phyloP scores from a whole-genome alignment of 768 basidiomycete species.

The Suillus tomentosus region DNA sequence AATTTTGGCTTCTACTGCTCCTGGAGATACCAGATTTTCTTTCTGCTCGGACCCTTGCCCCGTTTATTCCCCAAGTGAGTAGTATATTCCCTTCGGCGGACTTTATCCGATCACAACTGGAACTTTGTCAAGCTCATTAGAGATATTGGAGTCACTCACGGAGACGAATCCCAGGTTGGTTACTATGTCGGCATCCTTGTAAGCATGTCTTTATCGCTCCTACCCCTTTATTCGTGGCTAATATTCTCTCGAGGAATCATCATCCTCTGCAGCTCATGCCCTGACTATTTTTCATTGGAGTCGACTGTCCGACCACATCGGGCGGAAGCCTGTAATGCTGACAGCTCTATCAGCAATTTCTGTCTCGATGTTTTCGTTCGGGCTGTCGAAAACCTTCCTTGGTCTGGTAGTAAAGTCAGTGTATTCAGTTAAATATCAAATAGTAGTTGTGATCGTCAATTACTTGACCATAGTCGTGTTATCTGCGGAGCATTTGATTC shows the following conservation, averaged over 20 bases:
- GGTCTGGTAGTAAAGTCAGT: conserved; percentile 41
- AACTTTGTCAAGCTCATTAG: conserved; percentile 23
- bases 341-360: conserved; percentile 46
- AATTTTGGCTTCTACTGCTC: conserved; percentile 67
- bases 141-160: conserved; percentile 39
- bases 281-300: conserved; percentile 51
- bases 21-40: conserved; percentile 76
- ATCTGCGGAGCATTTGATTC: conserved; percentile 53
- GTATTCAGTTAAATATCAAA: not conserved
- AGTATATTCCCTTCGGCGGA: conserved; percentile 13
- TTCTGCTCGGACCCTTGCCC: conserved; percentile 71
- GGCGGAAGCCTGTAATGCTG: conserved; percentile 49
- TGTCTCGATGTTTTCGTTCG: conserved; percentile 48
- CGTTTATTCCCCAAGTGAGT: conserved; percentile 62
- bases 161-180: conserved; percentile 46
- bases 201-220: conserved; percentile 16
- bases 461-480: conserved; percentile 35
- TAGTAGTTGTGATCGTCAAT: not conserved
- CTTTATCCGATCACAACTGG: not conserved
- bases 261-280: conserved; percentile 51
- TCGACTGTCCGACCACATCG: conserved; percentile 48
- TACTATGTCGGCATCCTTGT: conserved; percentile 53
- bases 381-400: conserved; percentile 48
- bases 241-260: conserved; percentile 39
- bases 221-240: conserved; percentile 32